Percentiles rank a stretch among this genome's conserved stretches.
phyloP scores from a whole-genome alignment of 169 alveolate species.

The Cryptosporidium ubiquitum region DNA sequence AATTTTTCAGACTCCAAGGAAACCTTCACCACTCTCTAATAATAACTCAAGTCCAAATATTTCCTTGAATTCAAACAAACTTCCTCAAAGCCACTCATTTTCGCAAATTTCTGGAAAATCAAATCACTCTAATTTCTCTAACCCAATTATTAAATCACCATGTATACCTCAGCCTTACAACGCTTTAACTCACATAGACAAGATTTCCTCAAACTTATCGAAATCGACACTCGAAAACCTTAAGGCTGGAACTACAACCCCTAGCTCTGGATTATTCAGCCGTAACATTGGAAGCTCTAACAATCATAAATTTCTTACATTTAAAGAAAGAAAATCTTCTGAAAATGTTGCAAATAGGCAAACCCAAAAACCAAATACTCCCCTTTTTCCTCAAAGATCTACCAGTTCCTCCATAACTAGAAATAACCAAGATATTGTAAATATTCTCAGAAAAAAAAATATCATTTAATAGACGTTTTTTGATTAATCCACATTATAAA shows the following conservation, averaged over 20 bases:
- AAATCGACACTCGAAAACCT: background rate
- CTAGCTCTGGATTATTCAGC: background rate
- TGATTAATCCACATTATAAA: background rate
- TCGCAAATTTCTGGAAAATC: background rate
- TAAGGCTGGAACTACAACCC: background rate
- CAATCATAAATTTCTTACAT: background rate
- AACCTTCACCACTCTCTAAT: conserved; percentile 7
- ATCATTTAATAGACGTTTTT: background rate
- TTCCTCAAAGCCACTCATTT: conserved; percentile 2
- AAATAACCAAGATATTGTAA: conserved; percentile 30
- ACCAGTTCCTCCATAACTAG: conserved; percentile 15
- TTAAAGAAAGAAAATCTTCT: conserved; percentile 17
- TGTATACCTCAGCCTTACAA: background rate
- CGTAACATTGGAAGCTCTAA: background rate
- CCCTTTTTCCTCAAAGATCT: conserved; percentile 11
- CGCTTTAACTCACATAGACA: background rate
- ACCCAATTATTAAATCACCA: background rate
- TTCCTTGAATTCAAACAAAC: background rate
- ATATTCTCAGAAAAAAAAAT: conserved; percentile 19
- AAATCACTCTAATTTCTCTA: background rate
- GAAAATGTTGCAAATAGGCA: background rate
- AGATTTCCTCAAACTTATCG: background rate
- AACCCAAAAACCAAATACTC: background rate
- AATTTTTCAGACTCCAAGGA: conserved; percentile 43
- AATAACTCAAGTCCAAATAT: background rate